Conservation (phyloP, 176 grass and related monocot genomes). For the Hyparrhenia diplandra region DNA sequence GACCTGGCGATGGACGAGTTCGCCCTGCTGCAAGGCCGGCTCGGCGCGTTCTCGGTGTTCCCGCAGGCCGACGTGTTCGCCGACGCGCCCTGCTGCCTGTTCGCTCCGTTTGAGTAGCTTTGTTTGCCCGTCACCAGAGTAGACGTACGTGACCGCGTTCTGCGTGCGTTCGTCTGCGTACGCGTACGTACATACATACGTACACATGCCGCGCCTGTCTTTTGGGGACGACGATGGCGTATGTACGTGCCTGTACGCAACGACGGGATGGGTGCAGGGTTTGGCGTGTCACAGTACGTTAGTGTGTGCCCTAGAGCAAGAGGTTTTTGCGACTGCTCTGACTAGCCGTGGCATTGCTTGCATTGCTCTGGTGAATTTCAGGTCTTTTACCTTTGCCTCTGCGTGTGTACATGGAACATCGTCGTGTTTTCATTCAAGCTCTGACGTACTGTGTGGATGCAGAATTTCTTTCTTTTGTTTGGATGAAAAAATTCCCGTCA, state of each 20-base stretch:
- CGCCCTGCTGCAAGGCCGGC: no score
- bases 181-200: conserved; percentile 45
- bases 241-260: conserved; percentile 40
- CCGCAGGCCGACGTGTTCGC: conserved; percentile 30
- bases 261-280: not conserved
- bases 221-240: conserved; percentile 18
- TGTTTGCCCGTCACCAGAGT: not conserved
- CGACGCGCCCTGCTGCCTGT: conserved; percentile 39
- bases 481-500: no score
- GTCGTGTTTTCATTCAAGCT: not conserved
- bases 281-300: not conserved
- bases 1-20: no score
- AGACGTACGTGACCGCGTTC: not conserved
- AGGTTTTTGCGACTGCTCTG: conserved; percentile 10
- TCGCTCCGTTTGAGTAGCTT: conserved; percentile 61
- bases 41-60: not conserved
- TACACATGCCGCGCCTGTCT: not conserved
- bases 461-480: no score
- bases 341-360: not conserved
- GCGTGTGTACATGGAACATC: not conserved
- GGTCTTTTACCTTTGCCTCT: not conserved
- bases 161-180: conserved; percentile 20
- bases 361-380: not conserved
- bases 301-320: conserved; percentile 7
- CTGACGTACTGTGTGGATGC: not conserved